These are phyloP conservation scores for Colletotrichum karsti DNA, from an alignment of 2,329 filamentous ascomycete species.

Conservation along the genomic window DNA sequence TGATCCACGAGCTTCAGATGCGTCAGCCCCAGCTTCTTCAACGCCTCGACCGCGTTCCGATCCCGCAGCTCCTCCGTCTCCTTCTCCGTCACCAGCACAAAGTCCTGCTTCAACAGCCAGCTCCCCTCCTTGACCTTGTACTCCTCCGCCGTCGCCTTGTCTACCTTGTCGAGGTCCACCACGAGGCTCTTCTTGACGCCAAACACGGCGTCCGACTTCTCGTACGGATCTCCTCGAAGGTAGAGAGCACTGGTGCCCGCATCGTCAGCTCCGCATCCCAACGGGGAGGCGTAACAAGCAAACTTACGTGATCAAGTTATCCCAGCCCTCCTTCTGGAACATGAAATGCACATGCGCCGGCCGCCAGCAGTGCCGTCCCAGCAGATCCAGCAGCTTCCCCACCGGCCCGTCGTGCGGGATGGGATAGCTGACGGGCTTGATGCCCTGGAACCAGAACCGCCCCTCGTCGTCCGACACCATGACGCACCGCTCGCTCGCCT, in stretches of 20 bases:
- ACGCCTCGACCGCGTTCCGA: constrained; percentile 69
- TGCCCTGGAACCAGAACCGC: constrained; percentile 84
- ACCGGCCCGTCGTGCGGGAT: constrained; percentile 89
- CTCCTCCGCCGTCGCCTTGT: constrained; percentile 61
- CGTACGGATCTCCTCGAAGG: constrained; percentile 80
- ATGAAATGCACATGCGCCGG: constrained; percentile 89
- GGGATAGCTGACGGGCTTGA: constrained; percentile 85
- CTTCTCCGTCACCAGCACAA: constrained; percentile 77
- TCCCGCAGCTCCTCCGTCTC: constrained; percentile 75
- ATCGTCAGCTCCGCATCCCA: not conserved
- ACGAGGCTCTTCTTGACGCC: constrained; percentile 84
- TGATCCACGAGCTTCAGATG: constrained; percentile 78
- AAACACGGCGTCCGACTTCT: constrained; percentile 86
- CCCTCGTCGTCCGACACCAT: constrained; percentile 37
- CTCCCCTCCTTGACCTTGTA: constrained; percentile 72
- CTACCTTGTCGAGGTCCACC: constrained; percentile 66
- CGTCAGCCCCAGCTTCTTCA: constrained; percentile 71
- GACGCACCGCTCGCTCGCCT: constrained; percentile 59
- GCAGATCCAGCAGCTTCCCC: constrained; percentile 70
- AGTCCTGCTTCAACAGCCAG: constrained; percentile 75
- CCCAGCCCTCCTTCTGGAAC: constrained; percentile 82
- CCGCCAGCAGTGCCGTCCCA: constrained; percentile 80
- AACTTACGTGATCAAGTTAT: constrained; percentile 83
- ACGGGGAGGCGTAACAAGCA: too few species aligned
- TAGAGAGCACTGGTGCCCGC: constrained; percentile 74